Percentiles rank a stretch among this genome's conserved stretches.
Evolutionary conservation across 208 protist species (phyloP).

Genomic region (Porcisia hertigi): DNA sequence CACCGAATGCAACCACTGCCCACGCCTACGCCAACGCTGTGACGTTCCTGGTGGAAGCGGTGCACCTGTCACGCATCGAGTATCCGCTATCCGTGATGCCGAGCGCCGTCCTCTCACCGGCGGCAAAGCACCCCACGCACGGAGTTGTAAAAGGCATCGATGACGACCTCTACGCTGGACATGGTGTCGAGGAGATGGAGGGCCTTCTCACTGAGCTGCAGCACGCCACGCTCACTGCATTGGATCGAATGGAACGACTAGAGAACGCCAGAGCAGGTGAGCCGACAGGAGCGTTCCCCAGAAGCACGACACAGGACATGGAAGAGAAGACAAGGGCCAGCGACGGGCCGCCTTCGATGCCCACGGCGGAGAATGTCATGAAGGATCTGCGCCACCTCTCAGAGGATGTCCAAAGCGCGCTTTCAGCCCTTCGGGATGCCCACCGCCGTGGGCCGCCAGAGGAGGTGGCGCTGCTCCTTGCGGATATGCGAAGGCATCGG

Average conservation of each 20-base stretch:
- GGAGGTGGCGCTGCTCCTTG: constrained; percentile 15
- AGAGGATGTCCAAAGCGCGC: constrained; percentile 4
- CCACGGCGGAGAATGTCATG: not conserved
- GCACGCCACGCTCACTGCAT: not conserved
- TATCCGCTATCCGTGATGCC: constrained; percentile 22
- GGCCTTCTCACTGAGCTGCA: constrained; percentile 6
- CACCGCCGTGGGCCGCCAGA: constrained; percentile 2
- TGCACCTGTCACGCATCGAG: constrained; percentile 29
- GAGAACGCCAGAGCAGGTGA: not conserved
- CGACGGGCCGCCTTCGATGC: not conserved
- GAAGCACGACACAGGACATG: not conserved
- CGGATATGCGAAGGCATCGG: constrained; percentile 13
- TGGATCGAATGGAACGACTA: constrained; percentile 1
- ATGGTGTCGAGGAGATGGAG: constrained; percentile 21
- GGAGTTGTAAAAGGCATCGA: not conserved
- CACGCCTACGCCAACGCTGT: constrained; percentile 21
- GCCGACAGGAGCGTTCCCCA: no score
- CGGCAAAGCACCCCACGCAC: not conserved
- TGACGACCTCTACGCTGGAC: constrained; percentile 12
- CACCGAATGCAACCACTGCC: not conserved
- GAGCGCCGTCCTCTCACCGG: no score
- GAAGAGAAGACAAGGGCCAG: not conserved
- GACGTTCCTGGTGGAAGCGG: constrained; percentile 29
- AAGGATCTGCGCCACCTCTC: constrained; percentile 1
- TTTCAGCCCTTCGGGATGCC: constrained; percentile 20